Base-by-base conservation (phyloP, 768 basidiomycete genomes). In the Suillus brevipes region DNA sequence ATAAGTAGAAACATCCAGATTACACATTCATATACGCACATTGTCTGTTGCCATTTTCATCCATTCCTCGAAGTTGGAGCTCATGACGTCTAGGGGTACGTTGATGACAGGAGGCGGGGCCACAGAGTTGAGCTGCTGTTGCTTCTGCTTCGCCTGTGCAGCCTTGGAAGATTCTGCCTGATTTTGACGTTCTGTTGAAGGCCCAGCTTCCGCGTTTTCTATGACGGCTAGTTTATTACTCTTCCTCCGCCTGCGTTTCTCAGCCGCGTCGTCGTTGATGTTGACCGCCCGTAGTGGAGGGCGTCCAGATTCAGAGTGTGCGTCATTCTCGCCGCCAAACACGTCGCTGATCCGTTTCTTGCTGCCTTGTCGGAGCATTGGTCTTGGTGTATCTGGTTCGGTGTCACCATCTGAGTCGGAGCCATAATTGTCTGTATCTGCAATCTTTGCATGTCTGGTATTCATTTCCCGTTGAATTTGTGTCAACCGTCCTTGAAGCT, bases 1-100 rank as follows among this genome's bases (percentile, higher is more conserved):
- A 38, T 61, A 16, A 20, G 31, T 3, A 20, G 28, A 53, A 62
- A 9, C 42, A 58, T 34, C 16, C 37, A n/a, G 7, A 50, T n/a
- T 45, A 74, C 67, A 43, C 18, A 52, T n/a, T 25, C 14, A 50
- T 62, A 38, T 5, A 81, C 88, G 70, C 74, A 98, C 97, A 77
- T 99, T 99, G 74, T 99, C 97, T 3, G 97, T 99, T 1, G 96
- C 95, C 89, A 99, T 89, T 82, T 99, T 99, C 97, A 99, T 99
- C 97, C 97, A 99, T 77, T 99, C 95, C 75, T 99, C 97, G 72
- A 90, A 97, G 71, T 95, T 97, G 45, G 89, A 90, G 78, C 84
- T 93, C 87, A 93, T 92, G n/a, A 95, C 85, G 68, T 96, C 92
- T 68, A 89, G 78, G 0, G 90, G 83, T 23, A 89, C 85, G 50